Base-by-base conservation (phyloP, 192 early-diverging fungal species). In the Coemansia sp. region DNA sequence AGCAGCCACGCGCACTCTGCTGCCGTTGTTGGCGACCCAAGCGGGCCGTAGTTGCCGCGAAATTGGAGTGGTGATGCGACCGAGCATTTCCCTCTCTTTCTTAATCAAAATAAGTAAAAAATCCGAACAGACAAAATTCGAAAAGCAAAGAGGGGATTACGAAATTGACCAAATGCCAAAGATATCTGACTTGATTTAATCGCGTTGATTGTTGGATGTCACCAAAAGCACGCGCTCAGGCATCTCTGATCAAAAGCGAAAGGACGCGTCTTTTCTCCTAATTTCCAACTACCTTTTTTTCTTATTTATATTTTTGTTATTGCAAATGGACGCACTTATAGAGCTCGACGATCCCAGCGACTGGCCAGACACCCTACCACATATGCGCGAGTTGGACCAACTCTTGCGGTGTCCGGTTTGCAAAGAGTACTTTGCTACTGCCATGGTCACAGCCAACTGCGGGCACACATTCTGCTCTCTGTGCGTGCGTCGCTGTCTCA, bases 401-500 rank as follows among this genome's bases (percentile, higher is more conserved):
- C 82, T 88, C 21, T 74, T 92, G 28, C 85, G 92, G 10, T 94
- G 92, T 65, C 86, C 89, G 1, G 89, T 94, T 28, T 94, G 92
- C 72, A 92, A 92, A 70, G 92, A 93, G 57, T 83, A 87, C 49
- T 86, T 87, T 38, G 55, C 78, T 23, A 88, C 88, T 5, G 75
- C 90, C 58, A 84, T 91, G 76, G 85, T 87, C 6, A 63, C 88
- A 4, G 52, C 85, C 13, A 68, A 65, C n/a, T 94, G 92, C 71
- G 78, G 75, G 1, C 92, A 94, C 69, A 89, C 89, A 13, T 94
- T 94, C 66, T 94, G 92, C 69, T 91, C 92, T 16, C 80, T 88
- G 16, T 94, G 92, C 63, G 86, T 92, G 8, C 87, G 92, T 0
- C 77, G 89, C 38, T 84, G 84, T 55, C 70, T 92, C 30, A 76